A percentile compares a stretch with the other conserved stretches of the same genome.
These are phyloP conservation scores for Cadophora sp. DNA, from an alignment of 2,329 filamentous ascomycete genomes.

Conservation along the genomic window DNA sequence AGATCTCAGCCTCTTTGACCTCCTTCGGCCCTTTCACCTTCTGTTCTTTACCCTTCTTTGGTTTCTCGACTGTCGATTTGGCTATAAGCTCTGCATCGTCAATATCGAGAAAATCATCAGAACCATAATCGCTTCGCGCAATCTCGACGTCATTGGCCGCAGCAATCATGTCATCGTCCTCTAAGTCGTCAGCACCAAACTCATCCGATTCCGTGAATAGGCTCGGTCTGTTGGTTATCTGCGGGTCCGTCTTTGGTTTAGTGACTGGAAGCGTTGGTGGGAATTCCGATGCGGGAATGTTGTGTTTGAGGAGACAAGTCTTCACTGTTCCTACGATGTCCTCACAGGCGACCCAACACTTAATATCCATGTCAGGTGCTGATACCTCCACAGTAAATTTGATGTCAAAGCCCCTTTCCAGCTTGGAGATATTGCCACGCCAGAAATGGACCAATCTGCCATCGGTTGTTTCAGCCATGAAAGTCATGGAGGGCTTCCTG, in stretches of 20 bases:
- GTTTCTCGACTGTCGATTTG: slow-evolving; percentile 34
- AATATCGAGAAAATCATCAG: slow-evolving; percentile 59
- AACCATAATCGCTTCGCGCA: slow-evolving; percentile 35
- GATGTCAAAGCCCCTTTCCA: slow-evolving; percentile 65
- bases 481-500: slow-evolving; percentile 72
- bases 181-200: slow-evolving; percentile 46
- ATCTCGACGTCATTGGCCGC: slow-evolving; percentile 41
- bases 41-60: slow-evolving; percentile 6
- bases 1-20: slow-evolving; percentile 16
- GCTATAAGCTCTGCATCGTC: slow-evolving; percentile 47
- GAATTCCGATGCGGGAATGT: slow-evolving; percentile 48
- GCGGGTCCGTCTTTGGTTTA: slow-evolving; percentile 12
- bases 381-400: slow-evolving; percentile 64
- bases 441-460: slow-evolving; percentile 75
- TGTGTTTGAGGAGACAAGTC: slow-evolving; percentile 37
- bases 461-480: slow-evolving; percentile 75
- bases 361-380: slow-evolving; percentile 62
- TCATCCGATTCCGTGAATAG: slow-evolving; percentile 31
- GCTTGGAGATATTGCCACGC: slow-evolving; percentile 65
- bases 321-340: slow-evolving; percentile 71
- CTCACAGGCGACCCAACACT: slow-evolving; percentile 81
- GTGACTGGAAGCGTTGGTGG: slow-evolving; percentile 22
- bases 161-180: slow-evolving; percentile 52
- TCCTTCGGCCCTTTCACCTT: slow-evolving; percentile 5
- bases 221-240: background rate